These are phyloP conservation scores for Saksenaea oblongispora DNA, from an alignment of 371 early-diverging fungal species.

Conservation along the genomic window DNA sequence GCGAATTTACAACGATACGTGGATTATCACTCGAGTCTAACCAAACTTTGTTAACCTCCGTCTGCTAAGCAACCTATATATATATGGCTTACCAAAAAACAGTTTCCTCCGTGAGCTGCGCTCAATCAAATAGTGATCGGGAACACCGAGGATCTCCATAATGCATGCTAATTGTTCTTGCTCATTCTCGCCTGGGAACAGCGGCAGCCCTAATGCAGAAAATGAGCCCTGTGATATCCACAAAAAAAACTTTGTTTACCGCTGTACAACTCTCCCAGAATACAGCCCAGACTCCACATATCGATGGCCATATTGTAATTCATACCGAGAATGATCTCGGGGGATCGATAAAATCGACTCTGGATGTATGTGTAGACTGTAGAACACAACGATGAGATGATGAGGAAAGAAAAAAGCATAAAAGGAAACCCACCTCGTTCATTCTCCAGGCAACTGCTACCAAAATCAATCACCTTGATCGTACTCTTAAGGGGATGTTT, in stretches of 20 bases:
- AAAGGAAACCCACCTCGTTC: conserved; percentile 40
- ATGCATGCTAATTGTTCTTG: conserved; percentile 92
- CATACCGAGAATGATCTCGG: conserved; percentile 92
- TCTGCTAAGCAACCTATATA: background rate
- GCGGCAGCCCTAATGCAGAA: conserved; percentile 80
- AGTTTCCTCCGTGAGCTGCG: conserved; percentile 72
- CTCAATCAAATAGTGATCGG: conserved; percentile 72
- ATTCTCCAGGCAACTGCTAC: conserved; percentile 77
- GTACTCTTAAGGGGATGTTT: conserved; percentile 50
- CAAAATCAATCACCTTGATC: conserved; percentile 94
- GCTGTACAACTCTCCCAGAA: conserved; percentile 90
- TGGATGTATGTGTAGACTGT: conserved; percentile 93
- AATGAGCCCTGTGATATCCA: conserved; percentile 24
- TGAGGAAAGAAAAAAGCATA: background rate
- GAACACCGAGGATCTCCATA: conserved; percentile 86
- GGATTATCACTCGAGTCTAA: conserved; percentile 67
- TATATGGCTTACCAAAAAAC: conserved; percentile 72
- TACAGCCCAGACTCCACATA: conserved; percentile 99
- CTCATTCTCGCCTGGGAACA: conserved; percentile 98
- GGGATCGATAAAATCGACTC: conserved; percentile 93
- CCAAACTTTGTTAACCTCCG: background rate
- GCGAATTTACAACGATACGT: conserved; percentile 72
- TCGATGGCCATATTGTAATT: conserved; percentile 90
- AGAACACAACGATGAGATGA: background rate
- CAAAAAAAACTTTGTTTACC: conserved; percentile 64